Conservation (phyloP, 2,329 filamentous ascomycete genomes). For the Trichocomaceae sp. region DNA sequence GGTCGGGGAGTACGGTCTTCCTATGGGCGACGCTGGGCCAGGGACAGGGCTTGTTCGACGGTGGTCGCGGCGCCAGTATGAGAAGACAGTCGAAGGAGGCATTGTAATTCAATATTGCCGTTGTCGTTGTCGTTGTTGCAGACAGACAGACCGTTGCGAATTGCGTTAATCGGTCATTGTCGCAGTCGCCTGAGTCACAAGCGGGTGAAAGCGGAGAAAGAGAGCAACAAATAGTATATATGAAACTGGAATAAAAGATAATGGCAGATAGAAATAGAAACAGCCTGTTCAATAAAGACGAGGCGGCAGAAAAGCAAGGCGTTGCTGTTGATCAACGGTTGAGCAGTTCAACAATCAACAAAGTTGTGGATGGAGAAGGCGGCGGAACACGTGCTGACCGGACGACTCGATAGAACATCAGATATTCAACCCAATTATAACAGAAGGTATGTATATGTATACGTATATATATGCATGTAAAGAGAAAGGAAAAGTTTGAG, state of each 20-base stretch:
- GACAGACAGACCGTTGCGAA: not conserved
- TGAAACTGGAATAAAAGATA: not conserved
- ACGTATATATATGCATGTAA: not conserved
- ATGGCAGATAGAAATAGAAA: too few species aligned
- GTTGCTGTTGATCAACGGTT: too few species aligned
- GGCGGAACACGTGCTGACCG: too few species aligned
- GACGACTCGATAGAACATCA: too few species aligned
- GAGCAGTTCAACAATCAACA: too few species aligned
- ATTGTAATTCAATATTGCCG: too few species aligned
- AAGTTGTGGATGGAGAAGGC: too few species aligned
- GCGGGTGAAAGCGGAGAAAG: not conserved
- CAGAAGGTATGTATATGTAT: not conserved
- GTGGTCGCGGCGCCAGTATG: conserved; percentile 36
- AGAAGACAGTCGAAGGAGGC: conserved; percentile 34
- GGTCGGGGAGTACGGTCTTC: conserved; percentile 8
- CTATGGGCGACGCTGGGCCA: conserved; percentile 18
- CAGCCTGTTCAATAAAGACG: too few species aligned
- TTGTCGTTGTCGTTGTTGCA: not conserved
- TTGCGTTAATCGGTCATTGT: not conserved
- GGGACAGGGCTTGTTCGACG: conserved; percentile 29
- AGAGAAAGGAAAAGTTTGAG: not conserved
- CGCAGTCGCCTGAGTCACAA: not conserved
- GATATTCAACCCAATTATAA: too few species aligned
- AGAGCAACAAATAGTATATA: not conserved
- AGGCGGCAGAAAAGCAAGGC: too few species aligned